These are phyloP conservation scores for Periconia macrospinosa DNA, from an alignment of 2,329 filamentous ascomycete genomes.

Conservation along the genomic window DNA sequence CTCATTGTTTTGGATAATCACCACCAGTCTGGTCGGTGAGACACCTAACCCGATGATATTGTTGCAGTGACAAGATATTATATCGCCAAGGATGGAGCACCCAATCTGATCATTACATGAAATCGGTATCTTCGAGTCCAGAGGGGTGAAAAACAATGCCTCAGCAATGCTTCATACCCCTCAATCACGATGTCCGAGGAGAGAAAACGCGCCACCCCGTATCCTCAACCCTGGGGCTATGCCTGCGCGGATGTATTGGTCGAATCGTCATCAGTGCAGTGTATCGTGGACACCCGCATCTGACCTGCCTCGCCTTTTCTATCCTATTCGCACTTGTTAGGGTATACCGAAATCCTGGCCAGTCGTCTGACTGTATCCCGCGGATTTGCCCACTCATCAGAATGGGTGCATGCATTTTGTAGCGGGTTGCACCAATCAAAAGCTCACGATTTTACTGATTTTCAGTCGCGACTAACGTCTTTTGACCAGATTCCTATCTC, in stretches of 20 bases:
- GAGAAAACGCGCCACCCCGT: background rate
- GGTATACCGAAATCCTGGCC: conserved; percentile 7
- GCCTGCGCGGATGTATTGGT: background rate
- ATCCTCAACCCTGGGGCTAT: background rate
- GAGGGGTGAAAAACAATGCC: background rate
- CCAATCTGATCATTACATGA: background rate
- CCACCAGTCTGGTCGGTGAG: background rate
- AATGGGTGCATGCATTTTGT: conserved; percentile 23
- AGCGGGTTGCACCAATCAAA: conserved; percentile 27
- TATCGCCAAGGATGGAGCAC: background rate
- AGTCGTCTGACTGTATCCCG: conserved; percentile 28
- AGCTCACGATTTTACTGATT: conserved; percentile 10
- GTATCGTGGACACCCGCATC: background rate
- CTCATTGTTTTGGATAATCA: conserved; percentile 21
- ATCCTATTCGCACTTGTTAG: background rate
- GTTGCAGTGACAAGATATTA: background rate
- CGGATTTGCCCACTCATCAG: conserved; percentile 21
- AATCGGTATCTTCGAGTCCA: background rate
- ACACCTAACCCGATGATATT: background rate
- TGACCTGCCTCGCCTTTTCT: conserved; percentile 1
- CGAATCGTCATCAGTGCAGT: background rate
- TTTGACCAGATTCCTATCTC: conserved; percentile 49
- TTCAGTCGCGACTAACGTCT: conserved; percentile 26
- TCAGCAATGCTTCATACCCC: too few relatives aligned
- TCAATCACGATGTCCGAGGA: background rate